These are phyloP conservation scores for Dendrobium nobile DNA, from an alignment of 106 monocot species.

Conservation along the genomic window DNA sequence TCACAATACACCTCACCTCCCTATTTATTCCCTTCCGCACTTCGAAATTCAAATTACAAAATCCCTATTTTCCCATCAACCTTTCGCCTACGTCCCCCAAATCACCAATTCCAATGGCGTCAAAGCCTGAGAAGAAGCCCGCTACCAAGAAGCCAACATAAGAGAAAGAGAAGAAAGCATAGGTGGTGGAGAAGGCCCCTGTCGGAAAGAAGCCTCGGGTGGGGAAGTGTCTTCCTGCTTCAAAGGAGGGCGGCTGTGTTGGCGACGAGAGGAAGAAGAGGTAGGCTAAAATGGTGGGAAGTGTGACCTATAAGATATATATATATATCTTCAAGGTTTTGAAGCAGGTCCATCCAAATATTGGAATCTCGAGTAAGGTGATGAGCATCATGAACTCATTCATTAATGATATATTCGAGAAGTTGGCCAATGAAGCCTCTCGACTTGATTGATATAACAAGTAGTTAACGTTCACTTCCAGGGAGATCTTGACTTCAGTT, in stretches of 20 bases:
- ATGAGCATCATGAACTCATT: not conserved
- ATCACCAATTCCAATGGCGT: conserved; percentile 37
- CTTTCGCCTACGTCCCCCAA: too few relatives aligned
- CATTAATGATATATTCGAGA: not conserved
- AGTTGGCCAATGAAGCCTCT: not conserved
- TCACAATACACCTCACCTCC: not conserved
- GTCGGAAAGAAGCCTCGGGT: not conserved
- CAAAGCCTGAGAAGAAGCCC: conserved; percentile 79
- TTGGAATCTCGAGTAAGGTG: not conserved
- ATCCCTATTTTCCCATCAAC: not conserved
- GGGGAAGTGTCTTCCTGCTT: not conserved
- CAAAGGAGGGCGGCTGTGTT: not conserved
- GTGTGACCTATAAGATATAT: not conserved
- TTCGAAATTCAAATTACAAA: not conserved
- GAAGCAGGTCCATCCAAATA: not conserved
- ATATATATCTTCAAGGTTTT: not conserved
- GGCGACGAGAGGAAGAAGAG: not conserved
- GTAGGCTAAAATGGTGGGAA: not conserved
- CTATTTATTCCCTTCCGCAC: not conserved
- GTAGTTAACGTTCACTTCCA: not conserved
- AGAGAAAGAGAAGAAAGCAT: not conserved
- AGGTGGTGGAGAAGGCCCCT: not conserved
- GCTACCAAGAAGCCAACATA: not conserved
- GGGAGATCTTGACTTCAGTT: not conserved
- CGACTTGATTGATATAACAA: not conserved